These are phyloP conservation scores for Akanthomyces lecanii DNA, from an alignment of 2,329 filamentous ascomycete species.

Conservation along the genomic window DNA sequence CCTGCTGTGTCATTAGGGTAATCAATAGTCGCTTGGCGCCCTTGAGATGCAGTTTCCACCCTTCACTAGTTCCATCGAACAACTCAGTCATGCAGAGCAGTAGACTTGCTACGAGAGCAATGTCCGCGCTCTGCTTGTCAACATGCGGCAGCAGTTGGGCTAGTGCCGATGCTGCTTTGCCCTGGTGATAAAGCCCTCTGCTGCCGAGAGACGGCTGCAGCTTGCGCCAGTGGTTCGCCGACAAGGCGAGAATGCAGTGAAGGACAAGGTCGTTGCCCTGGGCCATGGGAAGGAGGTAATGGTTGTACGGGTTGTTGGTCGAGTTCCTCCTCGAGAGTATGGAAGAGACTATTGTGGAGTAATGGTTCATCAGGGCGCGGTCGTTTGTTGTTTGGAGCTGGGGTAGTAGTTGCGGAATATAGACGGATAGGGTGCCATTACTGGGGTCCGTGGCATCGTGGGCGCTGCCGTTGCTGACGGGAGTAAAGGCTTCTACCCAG, in stretches of 20 bases:
- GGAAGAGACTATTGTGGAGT: slow-evolving; percentile 30
- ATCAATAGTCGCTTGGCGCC: slow-evolving; percentile 37
- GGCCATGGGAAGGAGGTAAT: slow-evolving; percentile 31
- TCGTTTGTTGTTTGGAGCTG: slow-evolving; percentile 28
- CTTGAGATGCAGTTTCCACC: slow-evolving; percentile 40
- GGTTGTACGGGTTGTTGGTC: slow-evolving; percentile 29
- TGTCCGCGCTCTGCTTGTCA: slow-evolving; percentile 27
- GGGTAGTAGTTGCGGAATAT: slow-evolving; percentile 29
- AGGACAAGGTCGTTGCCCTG: slow-evolving; percentile 31
- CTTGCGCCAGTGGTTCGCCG: slow-evolving; percentile 33
- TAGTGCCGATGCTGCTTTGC: slow-evolving; percentile 29
- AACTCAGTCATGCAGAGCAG: slow-evolving; percentile 40
- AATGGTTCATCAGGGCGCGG: slow-evolving; percentile 32
- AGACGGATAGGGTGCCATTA: slow-evolving; percentile 25
- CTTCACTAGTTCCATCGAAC: slow-evolving; percentile 38
- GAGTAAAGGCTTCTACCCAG: slow-evolving; percentile 26
- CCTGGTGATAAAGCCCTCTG: slow-evolving; percentile 29
- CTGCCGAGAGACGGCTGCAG: slow-evolving; percentile 29
- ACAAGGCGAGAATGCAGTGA: slow-evolving; percentile 31
- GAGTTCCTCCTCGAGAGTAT: slow-evolving; percentile 30
- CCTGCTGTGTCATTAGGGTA: slow-evolving; percentile 28
- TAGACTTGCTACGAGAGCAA: slow-evolving; percentile 37
- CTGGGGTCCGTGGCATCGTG: slow-evolving; percentile 22
- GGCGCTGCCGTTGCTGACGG: slow-evolving; percentile 25
- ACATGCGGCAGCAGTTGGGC: slow-evolving; percentile 33